Evolutionary conservation across 768 basidiomycete genomes (phyloP), one percentile per base, ranked within the genome.

Genomic region (Amanita inopinata): DNA sequence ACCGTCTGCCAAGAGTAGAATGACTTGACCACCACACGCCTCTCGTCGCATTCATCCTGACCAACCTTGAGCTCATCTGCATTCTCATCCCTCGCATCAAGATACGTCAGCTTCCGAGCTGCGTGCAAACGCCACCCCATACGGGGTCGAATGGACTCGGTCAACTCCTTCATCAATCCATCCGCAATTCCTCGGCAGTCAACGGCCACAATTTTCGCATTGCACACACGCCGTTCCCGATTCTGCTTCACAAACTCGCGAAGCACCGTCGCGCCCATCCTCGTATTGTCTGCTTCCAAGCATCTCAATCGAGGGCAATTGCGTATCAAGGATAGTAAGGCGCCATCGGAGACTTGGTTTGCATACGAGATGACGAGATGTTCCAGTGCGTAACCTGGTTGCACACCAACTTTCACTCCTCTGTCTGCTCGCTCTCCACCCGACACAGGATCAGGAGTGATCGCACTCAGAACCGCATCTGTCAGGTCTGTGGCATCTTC

Each of bases 1-100:
- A 91, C 86, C 7, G 74, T 82, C 66, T 89, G 83, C 83, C 84
- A 88, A 37, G 81, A 78, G 59, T 84, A 82, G 58, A 89, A 92
- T 18, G 82, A 78, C 72, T 89, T 89, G 50, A 91, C 55, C 38
- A 86, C 80, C 18, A 90, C 79, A 18, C 80, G 66, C 53, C 53
- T 60, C 52, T 73, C 69, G 49, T 90, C 87, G 54, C 86, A 87
- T 58, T 92, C 89, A 58, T 88, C 83, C 61, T 86, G 80, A 33
- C 80, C 83, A 6, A 76, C 60, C 57, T 73, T 77, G 45, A 83
- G 60, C 27, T 75, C 73, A 48, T 83, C 80, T 4, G 66, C 64
- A 50, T 71, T 69, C 19, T 67, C 71, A 54, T 89, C 86, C 51
- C 76, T 61, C 43, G 63, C 75, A 58, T 91, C 88, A 32, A 88